phyloP scores from a whole-genome alignment of 2,329 filamentous ascomycete species.

The Neurospora crassa region DNA sequence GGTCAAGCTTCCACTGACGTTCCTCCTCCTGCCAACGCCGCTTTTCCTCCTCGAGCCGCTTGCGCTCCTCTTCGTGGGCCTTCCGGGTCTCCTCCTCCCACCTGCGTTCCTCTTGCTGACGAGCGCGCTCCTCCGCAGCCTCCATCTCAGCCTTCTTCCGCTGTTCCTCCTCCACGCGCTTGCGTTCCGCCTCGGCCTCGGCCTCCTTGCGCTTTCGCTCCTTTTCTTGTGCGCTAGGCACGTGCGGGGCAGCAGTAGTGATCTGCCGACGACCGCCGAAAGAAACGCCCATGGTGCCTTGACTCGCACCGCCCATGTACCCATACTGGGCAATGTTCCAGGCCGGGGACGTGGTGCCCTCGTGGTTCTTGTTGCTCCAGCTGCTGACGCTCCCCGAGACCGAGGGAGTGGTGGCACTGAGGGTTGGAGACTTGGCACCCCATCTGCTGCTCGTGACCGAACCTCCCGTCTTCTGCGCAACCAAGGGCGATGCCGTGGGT shows the following conservation, averaged over 20 bases:
- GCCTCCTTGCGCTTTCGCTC: conserved; percentile 54
- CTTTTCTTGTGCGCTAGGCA: conserved; percentile 78
- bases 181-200: conserved; percentile 49
- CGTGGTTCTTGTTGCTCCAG: conserved; percentile 82
- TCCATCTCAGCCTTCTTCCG: conserved; percentile 36
- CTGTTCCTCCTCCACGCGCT: conserved; percentile 43
- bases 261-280: conserved; percentile 92
- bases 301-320: conserved; percentile 94
- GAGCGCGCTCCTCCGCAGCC: conserved; percentile 53
- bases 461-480: conserved; percentile 43
- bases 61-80: conserved; percentile 56
- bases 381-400: conserved; percentile 52
- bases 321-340: conserved; percentile 99
- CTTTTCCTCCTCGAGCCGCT: conserved; percentile 56
- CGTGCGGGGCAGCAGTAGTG: conserved; percentile 67
- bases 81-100: conserved; percentile 70
- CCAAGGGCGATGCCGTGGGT: conserved; percentile 30
- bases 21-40: conserved; percentile 69
- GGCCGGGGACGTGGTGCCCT: conserved; percentile 72
- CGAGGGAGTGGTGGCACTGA: conserved; percentile 42
- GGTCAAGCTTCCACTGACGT: conserved; percentile 54
- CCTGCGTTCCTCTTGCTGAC: conserved; percentile 54
- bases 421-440: conserved; percentile 52
- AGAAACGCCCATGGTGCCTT: conserved; percentile 86
- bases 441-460: conserved; percentile 41